These are phyloP conservation scores for Carex scoparia DNA, from an alignment of 176 grass and related monocot genomes.

Conservation along the genomic window DNA sequence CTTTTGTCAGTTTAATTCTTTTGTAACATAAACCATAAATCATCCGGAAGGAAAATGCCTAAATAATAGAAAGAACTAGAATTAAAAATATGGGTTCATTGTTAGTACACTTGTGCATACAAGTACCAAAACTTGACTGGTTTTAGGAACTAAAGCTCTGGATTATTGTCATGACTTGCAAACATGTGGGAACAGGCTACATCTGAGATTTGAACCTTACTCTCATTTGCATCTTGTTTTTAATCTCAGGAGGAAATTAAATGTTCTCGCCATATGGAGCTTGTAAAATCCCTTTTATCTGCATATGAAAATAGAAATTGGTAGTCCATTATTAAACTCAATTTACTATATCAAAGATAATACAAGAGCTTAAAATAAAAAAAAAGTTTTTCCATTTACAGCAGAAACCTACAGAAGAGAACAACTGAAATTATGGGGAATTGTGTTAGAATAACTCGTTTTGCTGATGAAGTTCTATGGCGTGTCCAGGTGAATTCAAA, in stretches of 20 bases:
- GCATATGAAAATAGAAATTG: conserved; percentile 51
- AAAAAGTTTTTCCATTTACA: conserved; percentile 35
- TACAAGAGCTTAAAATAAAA: conserved; percentile 11
- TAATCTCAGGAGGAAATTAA: conserved; percentile 44
- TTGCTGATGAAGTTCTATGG: conserved; percentile 68
- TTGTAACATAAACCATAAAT: background rate
- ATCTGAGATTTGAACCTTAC: conserved; percentile 19
- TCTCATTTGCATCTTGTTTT: conserved; percentile 24
- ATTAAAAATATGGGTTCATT: background rate
- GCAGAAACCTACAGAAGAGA: conserved; percentile 47
- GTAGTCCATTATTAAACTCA: conserved; percentile 40
- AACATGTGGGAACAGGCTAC: conserved; percentile 12
- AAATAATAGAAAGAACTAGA: conserved; percentile 11
- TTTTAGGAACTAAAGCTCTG: background rate
- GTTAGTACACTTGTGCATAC: background rate
- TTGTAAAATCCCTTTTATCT: conserved; percentile 54
- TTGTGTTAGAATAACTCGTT: conserved; percentile 55
- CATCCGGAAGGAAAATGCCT: conserved; percentile 15
- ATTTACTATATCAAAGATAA: conserved; percentile 20
- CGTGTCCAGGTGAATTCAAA: conserved; percentile 59
- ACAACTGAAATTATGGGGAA: conserved; percentile 53
- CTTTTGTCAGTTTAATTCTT: conserved; percentile 5
- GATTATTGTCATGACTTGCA: background rate
- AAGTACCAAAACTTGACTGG: background rate
- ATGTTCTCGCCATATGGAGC: conserved; percentile 47